Evolutionary conservation across 257 asterid species (phyloP), one percentile per base, ranked within the genome.

Genomic region (Salvia rosmarinus): DNA sequence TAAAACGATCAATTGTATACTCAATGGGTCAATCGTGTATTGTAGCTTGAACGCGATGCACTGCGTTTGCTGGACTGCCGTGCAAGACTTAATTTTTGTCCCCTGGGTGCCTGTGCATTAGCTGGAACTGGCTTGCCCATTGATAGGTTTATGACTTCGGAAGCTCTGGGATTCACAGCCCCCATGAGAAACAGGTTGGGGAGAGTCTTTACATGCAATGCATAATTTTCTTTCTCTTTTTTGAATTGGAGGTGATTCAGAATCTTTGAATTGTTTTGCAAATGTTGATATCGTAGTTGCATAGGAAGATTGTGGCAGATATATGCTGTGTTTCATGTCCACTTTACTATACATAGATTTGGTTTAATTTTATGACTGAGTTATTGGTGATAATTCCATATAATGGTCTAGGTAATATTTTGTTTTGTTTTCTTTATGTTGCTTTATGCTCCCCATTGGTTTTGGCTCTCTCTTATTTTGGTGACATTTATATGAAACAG

Each of bases 61-160:
- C 69, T 88, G 46, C 98, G 98, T 67, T 82, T 95, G 80, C 81
- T 81, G 66, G 97, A 95, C 75, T 95, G 98, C 73, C 88, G 85
- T 64, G 87, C 46, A 37, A 86, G 99, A 80, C 34, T 95, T 85
- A 95, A 91, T 75, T 88, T 85, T 70, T 86, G 95, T 64, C 99
- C 99, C 37, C 84, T 95, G 70, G 99, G 99, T 75, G 97, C 99
- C 35, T 91, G 99, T 86, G 96, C 99, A 6, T 86, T 95, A 76
- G 99, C 99, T 79, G 99, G 98, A 32, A 91, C 99, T 64, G 98
- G 99, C 67, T 86, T 95, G 76, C 97, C 99, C 73, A 91, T 95
- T 78, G 98, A 95, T 75, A 85, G 98, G 73, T 95, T 95, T 76
- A 91, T 89, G 97, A 95, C 98, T 35, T 86, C n/a, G n/a, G 83